Conservation (phyloP, 306 rosid species). For the Prunus padus region DNA sequence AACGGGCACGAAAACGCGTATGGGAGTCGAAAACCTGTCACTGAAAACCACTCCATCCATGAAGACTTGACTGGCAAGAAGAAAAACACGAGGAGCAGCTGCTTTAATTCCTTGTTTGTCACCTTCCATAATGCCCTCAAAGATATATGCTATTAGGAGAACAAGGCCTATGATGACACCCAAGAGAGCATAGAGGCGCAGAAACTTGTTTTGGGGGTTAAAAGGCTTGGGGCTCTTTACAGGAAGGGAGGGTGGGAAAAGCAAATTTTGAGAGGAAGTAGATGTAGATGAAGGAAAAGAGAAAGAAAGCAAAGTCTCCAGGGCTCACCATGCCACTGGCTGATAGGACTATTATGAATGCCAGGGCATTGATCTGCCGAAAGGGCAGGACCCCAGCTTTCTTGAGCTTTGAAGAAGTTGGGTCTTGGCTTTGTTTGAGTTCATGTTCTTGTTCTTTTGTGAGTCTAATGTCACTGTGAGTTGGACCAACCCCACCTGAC, state of each 20-base stretch:
- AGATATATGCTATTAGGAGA: constrained; percentile 63
- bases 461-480: constrained; percentile 45
- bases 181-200: constrained; percentile 37
- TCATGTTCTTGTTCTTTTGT: constrained; percentile 43
- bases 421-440: constrained; percentile 37
- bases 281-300: constrained; percentile 54
- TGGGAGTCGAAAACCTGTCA: constrained; percentile 53
- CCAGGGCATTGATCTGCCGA: constrained; percentile 59
- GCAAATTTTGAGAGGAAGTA: constrained; percentile 57
- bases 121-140: constrained; percentile 62
- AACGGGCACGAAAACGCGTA: constrained; percentile 74
- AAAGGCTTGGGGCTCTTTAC: constrained; percentile 43
- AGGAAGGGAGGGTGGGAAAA: constrained; percentile 45
- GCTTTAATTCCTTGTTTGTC: constrained; percentile 73
- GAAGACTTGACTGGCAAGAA: constrained; percentile 72
- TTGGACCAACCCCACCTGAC: constrained; percentile 83
- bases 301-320: constrained; percentile 52
- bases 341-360: constrained; percentile 49
- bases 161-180: constrained; percentile 62
- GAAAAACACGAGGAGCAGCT: constrained; percentile 77
- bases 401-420: constrained; percentile 19
- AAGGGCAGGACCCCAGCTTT: constrained; percentile 31
- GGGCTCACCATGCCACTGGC: constrained; percentile 68
- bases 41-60: constrained; percentile 73
- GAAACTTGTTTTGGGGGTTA: constrained; percentile 39